Base-by-base conservation (phyloP, 768 basidiomycete species). In the Rhizopogon roseolus region DNA sequence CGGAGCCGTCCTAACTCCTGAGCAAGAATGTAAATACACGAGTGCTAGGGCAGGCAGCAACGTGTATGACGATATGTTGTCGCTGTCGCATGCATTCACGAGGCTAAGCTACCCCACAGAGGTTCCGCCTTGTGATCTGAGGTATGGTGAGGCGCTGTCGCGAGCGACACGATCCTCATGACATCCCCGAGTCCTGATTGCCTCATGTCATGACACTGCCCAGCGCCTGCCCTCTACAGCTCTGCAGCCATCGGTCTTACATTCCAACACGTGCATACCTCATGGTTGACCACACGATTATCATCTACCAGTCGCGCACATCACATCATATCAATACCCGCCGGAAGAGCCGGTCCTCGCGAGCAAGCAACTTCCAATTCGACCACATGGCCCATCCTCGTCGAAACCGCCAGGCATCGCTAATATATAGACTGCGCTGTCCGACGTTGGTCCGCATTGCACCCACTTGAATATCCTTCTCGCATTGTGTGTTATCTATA, bases 401-500 rank as follows among this genome's bases (percentile, higher is more conserved):
- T 71, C 67, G 69, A 71, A 69, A 61, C 64, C 67, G 49, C 60
- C 69, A 67, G 67, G 67, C 67, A 52, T 67, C 54, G n/a, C 57
- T 49, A 58, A 41, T 66, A 70, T 61, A 64, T 67, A 69, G 65
- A 57, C 55, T 25, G 65, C 57, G 54, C 57, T 58, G 49, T 45
- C 62, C 59, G 54, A 60, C 55, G 50, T 38, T 58, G 52, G 44
- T 50, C 51, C 57, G 55, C 64, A 57, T 63, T 57, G 58, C 54
- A 56, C 54, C 29, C 61, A 58, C 36, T 28, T 53, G 19, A 25
- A 62, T 55, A 52, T 56, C 49, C 41, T 51, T 39, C 41, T 32
- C 42, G 53, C 48, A 36, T 54, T 54, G 34, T 34, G 28, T 52
- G 48, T 48, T 48, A 48, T 48, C 45, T 48, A 19, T 34, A 48